These are phyloP conservation scores for Drosera spatulata DNA, from an alignment of 179 eudicot species.

Conservation along the genomic window DNA sequence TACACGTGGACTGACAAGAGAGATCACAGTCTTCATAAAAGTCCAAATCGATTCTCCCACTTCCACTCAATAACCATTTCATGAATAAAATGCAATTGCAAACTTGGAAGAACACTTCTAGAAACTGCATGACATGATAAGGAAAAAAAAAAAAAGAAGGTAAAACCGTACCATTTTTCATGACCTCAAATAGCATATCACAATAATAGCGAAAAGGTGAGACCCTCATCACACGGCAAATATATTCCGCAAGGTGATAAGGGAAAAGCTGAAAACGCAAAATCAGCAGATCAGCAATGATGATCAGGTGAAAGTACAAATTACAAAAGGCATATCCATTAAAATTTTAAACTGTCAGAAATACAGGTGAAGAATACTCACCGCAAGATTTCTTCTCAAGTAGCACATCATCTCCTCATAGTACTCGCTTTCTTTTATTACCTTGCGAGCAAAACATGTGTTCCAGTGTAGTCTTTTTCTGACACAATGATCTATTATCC, in stretches of 20 bases:
- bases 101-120: not conserved
- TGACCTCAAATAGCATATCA: slow-evolving; percentile 92
- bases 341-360: not conserved
- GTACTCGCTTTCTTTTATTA: slow-evolving; percentile 82
- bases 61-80: too few species aligned
- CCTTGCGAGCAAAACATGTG: slow-evolving; percentile 81
- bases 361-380: slow-evolving; percentile 21
- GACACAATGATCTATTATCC: slow-evolving; percentile 86
- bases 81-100: too few species aligned
- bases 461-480: slow-evolving; percentile 89
- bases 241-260: slow-evolving; percentile 92
- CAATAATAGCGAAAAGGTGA: slow-evolving; percentile 97
- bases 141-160: slow-evolving; percentile 1
- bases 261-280: slow-evolving; percentile 79
- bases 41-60: too few species aligned
- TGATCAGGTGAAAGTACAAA: too few species aligned
- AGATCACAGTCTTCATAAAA: too few species aligned
- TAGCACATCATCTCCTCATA: slow-evolving; percentile 98
- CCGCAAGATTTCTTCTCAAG: slow-evolving; percentile 80
- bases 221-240: slow-evolving; percentile 94
- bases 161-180: slow-evolving; percentile 63
- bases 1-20: too few species aligned
- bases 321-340: too few species aligned
- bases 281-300: slow-evolving; percentile 5
- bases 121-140: not conserved